Evolutionary conservation across 306 rosid species (phyloP).

Genomic region (Cucumis melo): DNA sequence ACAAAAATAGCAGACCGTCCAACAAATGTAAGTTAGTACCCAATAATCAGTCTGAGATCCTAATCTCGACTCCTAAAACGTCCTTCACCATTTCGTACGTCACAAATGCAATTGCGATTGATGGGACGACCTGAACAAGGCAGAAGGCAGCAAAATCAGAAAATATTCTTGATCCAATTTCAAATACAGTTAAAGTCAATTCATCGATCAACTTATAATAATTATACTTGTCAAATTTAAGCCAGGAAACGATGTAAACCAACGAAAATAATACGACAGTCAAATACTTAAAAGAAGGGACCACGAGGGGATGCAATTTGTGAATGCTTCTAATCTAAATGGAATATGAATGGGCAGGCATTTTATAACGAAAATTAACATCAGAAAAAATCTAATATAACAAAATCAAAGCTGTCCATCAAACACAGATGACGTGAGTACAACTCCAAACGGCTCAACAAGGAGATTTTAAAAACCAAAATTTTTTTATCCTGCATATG

Average conservation of each 20-base stretch:
- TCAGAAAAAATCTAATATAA: not conserved
- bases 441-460: not conserved
- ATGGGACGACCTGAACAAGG: slow-evolving; percentile 84
- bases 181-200: not conserved
- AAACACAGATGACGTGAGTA: not conserved
- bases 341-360: not conserved
- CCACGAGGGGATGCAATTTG: not conserved
- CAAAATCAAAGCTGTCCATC: not conserved
- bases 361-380: not conserved
- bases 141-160: slow-evolving; percentile 8
- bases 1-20: slow-evolving; percentile 40
- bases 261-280: not conserved
- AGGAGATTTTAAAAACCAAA: not conserved
- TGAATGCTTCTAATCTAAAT: not conserved
- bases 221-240: not conserved
- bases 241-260: not conserved
- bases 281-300: not conserved
- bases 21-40: slow-evolving; percentile 10
- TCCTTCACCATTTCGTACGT: slow-evolving; percentile 93
- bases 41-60: slow-evolving; percentile 64
- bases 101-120: slow-evolving; percentile 89
- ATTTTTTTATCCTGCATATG: not conserved
- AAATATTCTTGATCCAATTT: not conserved
- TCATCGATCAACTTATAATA: not conserved
- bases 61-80: slow-evolving; percentile 87